Conservation (phyloP, 805 yeast species). For the Myxozyma vanderwaltii region DNA sequence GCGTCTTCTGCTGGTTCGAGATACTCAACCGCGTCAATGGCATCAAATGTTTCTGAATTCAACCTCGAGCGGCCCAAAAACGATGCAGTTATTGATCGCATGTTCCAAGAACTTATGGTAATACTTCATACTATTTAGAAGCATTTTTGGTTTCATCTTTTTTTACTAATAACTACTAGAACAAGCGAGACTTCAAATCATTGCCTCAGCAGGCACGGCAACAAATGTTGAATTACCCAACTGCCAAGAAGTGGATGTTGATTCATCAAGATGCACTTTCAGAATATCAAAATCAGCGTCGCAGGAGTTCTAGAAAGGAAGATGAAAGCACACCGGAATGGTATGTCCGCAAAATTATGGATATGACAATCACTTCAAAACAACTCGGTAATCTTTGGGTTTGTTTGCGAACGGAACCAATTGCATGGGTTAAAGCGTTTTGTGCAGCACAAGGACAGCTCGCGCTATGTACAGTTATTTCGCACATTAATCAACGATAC, state of each 20-base stretch:
- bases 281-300: conserved; percentile 62
- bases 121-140: not conserved
- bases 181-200: conserved; percentile 66
- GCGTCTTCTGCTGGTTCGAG: conserved; percentile 3
- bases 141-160: not conserved
- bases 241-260: conserved; percentile 87
- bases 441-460: conserved; percentile 80
- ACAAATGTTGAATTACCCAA: conserved; percentile 73
- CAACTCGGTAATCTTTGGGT: conserved; percentile 87
- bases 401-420: conserved; percentile 85
- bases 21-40: conserved; percentile 17
- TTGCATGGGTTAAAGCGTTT: conserved; percentile 78
- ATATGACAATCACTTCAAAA: conserved; percentile 64
- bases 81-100: conserved; percentile 64
- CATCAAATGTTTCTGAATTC: conserved; percentile 40
- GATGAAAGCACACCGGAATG: conserved; percentile 61
- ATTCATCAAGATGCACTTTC: conserved; percentile 82
- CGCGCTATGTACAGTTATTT: conserved; percentile 68
- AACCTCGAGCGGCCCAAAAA: conserved; percentile 68
- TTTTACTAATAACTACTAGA: conserved; percentile 24
- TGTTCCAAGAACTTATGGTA: conserved; percentile 78
- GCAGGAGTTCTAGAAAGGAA: conserved; percentile 37
- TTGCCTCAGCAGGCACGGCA: conserved; percentile 71
- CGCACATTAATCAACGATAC: conserved; percentile 50
- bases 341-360: conserved; percentile 73